These are phyloP conservation scores for Mariannaea elegans DNA, from an alignment of 2,329 filamentous ascomycete species.

Conservation along the genomic window DNA sequence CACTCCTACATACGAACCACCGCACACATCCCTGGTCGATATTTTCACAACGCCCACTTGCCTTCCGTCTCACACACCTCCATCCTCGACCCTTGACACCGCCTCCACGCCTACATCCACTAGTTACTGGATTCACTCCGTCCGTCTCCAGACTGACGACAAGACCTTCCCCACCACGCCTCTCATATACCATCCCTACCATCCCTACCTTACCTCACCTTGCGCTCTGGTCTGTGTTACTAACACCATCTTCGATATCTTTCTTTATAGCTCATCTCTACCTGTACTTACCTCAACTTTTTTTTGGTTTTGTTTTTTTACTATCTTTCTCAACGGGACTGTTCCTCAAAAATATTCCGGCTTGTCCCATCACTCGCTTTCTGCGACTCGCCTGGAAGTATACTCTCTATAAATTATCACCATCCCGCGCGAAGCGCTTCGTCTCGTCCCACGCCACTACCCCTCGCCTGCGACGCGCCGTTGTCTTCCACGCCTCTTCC, in stretches of 20 bases:
- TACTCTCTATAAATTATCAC: conserved; percentile 19
- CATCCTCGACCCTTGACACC: conserved; percentile 42
- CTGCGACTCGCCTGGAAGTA: conserved; percentile 1
- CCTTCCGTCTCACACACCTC: conserved; percentile 26
- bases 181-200: conserved; percentile 20
- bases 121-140: conserved; percentile 9
- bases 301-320: conserved; percentile 16
- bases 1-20: too few species aligned
- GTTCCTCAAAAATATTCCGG: conserved; percentile 6
- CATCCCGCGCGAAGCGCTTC: conserved; percentile 33
- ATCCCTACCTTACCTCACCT: conserved; percentile 22
- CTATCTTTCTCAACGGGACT: conserved; percentile 6
- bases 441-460: conserved; percentile 7
- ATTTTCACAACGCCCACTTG: conserved; percentile 27
- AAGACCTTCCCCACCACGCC: conserved; percentile 16
- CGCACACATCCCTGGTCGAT: conserved; percentile 30
- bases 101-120: conserved; percentile 28
- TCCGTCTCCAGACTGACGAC: conserved; percentile 24
- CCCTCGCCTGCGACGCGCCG: conserved; percentile 18
- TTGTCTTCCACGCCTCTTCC: neutral
- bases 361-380: conserved; percentile 16
- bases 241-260: conserved; percentile 19
- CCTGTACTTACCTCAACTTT: conserved; percentile 15
- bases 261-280: conserved; percentile 18
- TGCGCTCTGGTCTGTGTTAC: conserved; percentile 14